Evolutionary conservation across 31 red algal species (phyloP).

Genomic region (Bonnemaisonia californica): DNA sequence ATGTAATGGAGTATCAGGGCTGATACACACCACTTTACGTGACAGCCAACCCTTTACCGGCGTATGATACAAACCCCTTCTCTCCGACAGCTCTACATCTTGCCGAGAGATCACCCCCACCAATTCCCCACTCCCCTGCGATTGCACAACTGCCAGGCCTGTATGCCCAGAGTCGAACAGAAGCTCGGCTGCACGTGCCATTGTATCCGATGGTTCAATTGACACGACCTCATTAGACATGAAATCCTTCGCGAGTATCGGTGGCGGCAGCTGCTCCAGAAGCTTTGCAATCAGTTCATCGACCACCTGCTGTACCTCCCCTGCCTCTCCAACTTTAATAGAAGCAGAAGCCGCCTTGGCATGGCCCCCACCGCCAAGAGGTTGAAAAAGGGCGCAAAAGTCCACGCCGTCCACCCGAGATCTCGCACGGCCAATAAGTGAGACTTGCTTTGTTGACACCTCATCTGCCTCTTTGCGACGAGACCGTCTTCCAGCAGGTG

Average conservation of each 20-base stretch:
- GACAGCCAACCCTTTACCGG: conserved; percentile 54
- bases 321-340: conserved; percentile 18
- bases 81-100: conserved; percentile 56
- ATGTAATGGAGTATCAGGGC: conserved; percentile 43
- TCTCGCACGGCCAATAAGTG: conserved; percentile 46
- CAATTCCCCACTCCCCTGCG: conserved; percentile 19
- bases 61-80: conserved; percentile 25
- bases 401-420: conserved; percentile 62
- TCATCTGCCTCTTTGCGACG: conserved; percentile 5
- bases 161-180: conserved; percentile 58
- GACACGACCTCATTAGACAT: conserved; percentile 57
- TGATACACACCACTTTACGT: conserved; percentile 36
- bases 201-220: conserved; percentile 15
- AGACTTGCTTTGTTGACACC: conserved; percentile 12
- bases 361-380: conserved; percentile 76
- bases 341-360: conserved; percentile 59
- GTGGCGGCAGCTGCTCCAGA: conserved; percentile 41
- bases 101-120: conserved; percentile 52
- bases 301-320: conserved; percentile 34
- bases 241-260: conserved; percentile 42
- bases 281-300: conserved; percentile 42
- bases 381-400: conserved; percentile 37
- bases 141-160: conserved; percentile 53
- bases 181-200: conserved; percentile 45
- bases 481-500: conserved; percentile 10